These are phyloP conservation scores for Sordariomycetes sp. DNA, from an alignment of 2,329 filamentous ascomycete genomes.

Conservation along the genomic window DNA sequence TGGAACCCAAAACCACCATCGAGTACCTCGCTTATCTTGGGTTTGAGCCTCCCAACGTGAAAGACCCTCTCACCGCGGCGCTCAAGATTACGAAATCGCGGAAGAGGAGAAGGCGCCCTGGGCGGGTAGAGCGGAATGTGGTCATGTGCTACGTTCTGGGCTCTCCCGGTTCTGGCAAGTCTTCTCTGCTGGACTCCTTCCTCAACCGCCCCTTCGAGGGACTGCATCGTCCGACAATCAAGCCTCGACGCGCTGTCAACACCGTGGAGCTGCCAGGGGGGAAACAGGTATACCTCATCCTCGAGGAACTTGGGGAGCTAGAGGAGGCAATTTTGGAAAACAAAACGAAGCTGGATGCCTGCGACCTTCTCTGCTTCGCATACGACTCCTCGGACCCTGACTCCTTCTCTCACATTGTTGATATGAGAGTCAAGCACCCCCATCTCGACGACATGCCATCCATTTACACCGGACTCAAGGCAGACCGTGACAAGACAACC, in stretches of 20 bases:
- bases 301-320: conserved; percentile 91
- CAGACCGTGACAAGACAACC: conserved; percentile 93
- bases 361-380: conserved; percentile 88
- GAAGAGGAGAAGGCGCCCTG: conserved; percentile 72
- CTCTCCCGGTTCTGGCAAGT: conserved; percentile 80
- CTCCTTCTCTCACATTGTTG: conserved; percentile 85
- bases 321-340: conserved; percentile 94
- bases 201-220: conserved; percentile 78
- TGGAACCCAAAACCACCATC: conserved; percentile 88
- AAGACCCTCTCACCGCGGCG: conserved; percentile 69
- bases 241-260: conserved; percentile 87
- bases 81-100: conserved; percentile 89
- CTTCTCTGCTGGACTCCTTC: conserved; percentile 82
- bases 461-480: conserved; percentile 89
- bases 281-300: conserved; percentile 92
- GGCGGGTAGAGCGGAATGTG: conserved; percentile 86
- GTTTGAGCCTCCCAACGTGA: conserved; percentile 74
- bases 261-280: conserved; percentile 92
- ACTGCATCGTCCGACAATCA: conserved; percentile 88
- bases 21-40: conserved; percentile 95
- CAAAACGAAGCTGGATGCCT: conserved; percentile 78
- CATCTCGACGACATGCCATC: conserved; percentile 83
- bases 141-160: conserved; percentile 90
- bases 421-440: conserved; percentile 67
- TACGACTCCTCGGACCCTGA: conserved; percentile 97